A percentile compares a stretch with the other conserved stretches of the same genome.
Conservation (phyloP, 768 basidiomycete species). For the Amanita fuliginea region DNA sequence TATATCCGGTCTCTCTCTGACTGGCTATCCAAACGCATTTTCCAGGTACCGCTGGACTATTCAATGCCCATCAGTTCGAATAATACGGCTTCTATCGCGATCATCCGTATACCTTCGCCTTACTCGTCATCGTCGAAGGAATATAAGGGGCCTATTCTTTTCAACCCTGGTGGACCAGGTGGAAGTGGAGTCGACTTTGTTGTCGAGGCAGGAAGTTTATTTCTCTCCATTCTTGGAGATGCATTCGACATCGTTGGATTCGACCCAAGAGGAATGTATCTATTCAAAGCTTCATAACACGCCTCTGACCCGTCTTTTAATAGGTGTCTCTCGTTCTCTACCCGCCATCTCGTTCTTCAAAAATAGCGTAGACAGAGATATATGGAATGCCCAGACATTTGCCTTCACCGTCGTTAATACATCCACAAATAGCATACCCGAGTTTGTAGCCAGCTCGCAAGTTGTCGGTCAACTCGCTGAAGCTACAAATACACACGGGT, state of each 20-base stretch:
- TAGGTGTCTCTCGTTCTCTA: neutral
- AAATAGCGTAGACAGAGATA: neutral
- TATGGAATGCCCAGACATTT: neutral
- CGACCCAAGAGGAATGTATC: slow-evolving; percentile 22
- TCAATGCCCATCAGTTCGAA: too few relatives aligned
- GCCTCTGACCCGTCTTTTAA: neutral
- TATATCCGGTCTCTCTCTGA: too few relatives aligned
- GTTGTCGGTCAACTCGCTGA: slow-evolving; percentile 9
- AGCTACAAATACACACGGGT: slow-evolving; percentile 21
- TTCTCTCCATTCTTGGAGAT: too few relatives aligned
- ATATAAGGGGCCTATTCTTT: too few relatives aligned
- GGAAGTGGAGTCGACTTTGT: too few relatives aligned
- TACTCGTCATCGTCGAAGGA: too few relatives aligned
- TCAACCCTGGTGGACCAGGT: too few relatives aligned
- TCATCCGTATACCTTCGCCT: too few relatives aligned
- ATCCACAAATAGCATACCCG: neutral
- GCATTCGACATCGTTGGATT: slow-evolving; percentile 34
- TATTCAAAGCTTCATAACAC: slow-evolving; percentile 1
- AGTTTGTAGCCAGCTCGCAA: neutral
- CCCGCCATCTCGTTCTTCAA: neutral
- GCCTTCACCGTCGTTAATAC: neutral
- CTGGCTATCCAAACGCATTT: too few relatives aligned
- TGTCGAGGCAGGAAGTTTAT: too few relatives aligned
- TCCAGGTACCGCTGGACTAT: too few relatives aligned
- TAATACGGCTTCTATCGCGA: too few relatives aligned